These are phyloP conservation scores for Poa annua DNA, from an alignment of 176 grass and related monocot genomes.

Conservation along the genomic window DNA sequence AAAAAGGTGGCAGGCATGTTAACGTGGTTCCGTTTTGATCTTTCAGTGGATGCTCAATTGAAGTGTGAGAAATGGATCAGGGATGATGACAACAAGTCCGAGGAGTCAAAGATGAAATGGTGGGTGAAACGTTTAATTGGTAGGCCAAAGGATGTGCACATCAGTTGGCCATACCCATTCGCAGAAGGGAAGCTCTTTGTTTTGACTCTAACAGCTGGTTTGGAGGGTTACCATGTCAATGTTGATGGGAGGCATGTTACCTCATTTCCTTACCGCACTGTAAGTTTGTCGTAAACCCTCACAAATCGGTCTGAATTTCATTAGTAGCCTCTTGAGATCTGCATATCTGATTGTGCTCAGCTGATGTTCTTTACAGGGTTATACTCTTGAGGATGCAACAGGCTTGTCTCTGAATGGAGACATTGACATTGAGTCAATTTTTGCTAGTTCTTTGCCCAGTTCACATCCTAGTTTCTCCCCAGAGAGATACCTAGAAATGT, in stretches of 20 bases:
- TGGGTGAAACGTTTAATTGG: slow-evolving; percentile 91
- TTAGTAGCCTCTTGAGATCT: slow-evolving; percentile 11
- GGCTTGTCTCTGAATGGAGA: slow-evolving; percentile 81
- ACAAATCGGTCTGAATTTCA: not conserved
- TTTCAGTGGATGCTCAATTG: slow-evolving; percentile 84
- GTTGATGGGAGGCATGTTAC: slow-evolving; percentile 86
- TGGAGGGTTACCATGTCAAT: slow-evolving; percentile 97
- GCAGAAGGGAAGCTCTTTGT: slow-evolving; percentile 85
- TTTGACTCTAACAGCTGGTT: slow-evolving; percentile 84
- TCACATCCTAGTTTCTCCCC: slow-evolving; percentile 79
- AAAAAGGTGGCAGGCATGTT: slow-evolving; percentile 24
- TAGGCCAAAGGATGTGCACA: slow-evolving; percentile 63
- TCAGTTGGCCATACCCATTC: slow-evolving; percentile 97
- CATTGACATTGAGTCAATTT: slow-evolving; percentile 71
- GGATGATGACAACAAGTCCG: slow-evolving; percentile 56
- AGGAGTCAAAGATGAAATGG: slow-evolving; percentile 76
- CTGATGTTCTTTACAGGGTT: slow-evolving; percentile 56
- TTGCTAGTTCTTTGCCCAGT: slow-evolving; percentile 81
- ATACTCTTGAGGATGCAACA: slow-evolving; percentile 93
- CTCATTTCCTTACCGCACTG: slow-evolving; percentile 93
- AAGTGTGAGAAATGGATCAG: slow-evolving; percentile 96
- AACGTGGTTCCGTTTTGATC: slow-evolving; percentile 1
- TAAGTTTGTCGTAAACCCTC: slow-evolving; percentile 53
- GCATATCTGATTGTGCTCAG: slow-evolving; percentile 10
- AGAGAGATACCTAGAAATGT: slow-evolving; percentile 83